Percentiles rank a stretch among this genome's conserved stretches.
These are phyloP conservation scores for Alternaria alternata DNA, from an alignment of 2,329 filamentous ascomycete genomes.

Conservation along the genomic window DNA sequence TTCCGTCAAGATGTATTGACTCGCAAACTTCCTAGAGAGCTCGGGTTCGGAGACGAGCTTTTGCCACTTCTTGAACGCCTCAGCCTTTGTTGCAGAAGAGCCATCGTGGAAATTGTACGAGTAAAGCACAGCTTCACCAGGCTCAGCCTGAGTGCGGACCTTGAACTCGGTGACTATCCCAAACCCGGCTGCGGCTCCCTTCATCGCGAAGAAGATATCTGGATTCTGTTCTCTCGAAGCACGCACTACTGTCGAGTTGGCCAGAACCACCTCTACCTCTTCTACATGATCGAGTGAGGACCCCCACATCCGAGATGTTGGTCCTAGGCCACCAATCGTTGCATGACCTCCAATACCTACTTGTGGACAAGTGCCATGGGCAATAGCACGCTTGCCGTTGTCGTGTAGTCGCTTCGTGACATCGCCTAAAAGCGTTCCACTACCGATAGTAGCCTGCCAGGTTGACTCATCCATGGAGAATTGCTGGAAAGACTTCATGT, in stretches of 20 bases:
- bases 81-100: constrained; percentile 30
- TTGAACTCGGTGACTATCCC: constrained; percentile 54
- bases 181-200: constrained; percentile 54
- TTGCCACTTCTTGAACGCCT: constrained; percentile 49
- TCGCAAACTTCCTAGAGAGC: constrained; percentile 46
- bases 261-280: constrained; percentile 51
- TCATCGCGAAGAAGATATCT: constrained; percentile 55
- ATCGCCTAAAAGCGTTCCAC: constrained; percentile 59
- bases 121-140: constrained; percentile 43
- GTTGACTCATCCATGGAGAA: constrained; percentile 56
- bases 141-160: constrained; percentile 47
- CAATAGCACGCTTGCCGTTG: constrained; percentile 53
- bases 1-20: constrained; percentile 43
- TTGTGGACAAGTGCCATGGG: constrained; percentile 56
- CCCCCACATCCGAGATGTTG: constrained; percentile 45
- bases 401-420: constrained; percentile 47
- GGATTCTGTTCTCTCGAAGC: constrained; percentile 47
- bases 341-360: constrained; percentile 50
- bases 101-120: constrained; percentile 43
- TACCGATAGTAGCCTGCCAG: constrained; percentile 57
- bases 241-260: constrained; percentile 50
- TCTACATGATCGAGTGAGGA: constrained; percentile 45
- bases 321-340: constrained; percentile 49
- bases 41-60: constrained; percentile 41
- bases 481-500: constrained; percentile 58